Percentiles rank a stretch among this genome's conserved stretches.
Conservation (phyloP, 1,139 yeast species). For the Yamadazyma taylorii region DNA sequence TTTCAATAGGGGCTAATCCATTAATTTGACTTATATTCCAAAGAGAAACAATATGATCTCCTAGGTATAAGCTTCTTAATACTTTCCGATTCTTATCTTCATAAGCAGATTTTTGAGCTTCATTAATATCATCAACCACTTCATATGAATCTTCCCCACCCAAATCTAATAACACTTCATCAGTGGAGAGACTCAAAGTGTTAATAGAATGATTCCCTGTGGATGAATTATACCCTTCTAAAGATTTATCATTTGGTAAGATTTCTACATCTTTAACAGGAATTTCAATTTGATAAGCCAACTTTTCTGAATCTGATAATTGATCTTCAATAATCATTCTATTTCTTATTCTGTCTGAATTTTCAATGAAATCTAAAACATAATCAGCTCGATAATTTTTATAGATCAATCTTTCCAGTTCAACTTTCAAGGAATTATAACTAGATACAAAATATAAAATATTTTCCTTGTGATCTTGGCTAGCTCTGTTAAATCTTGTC, state of each 20-base stretch:
- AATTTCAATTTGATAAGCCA: slow-evolving; percentile 39
- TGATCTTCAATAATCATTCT: slow-evolving; percentile 56
- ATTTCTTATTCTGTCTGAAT: slow-evolving; percentile 62
- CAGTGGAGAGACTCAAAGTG: slow-evolving; percentile 26
- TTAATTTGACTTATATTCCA: slow-evolving; percentile 75
- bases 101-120: slow-evolving; percentile 30
- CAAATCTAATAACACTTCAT: slow-evolving; percentile 12
- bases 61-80: slow-evolving; percentile 61
- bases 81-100: slow-evolving; percentile 77
- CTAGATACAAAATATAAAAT: slow-evolving; percentile 47
- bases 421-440: slow-evolving; percentile 48
- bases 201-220: slow-evolving; percentile 24
- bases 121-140: slow-evolving; percentile 45
- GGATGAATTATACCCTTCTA: slow-evolving; percentile 20
- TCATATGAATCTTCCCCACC: slow-evolving; percentile 14
- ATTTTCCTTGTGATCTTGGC: slow-evolving; percentile 67
- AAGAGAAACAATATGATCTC: slow-evolving; percentile 69
- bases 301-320: slow-evolving; percentile 42
- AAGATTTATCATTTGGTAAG: slow-evolving; percentile 7
- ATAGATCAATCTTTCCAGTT: slow-evolving; percentile 33
- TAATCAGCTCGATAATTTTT: slow-evolving; percentile 25
- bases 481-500: slow-evolving; percentile 46
- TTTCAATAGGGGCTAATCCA: slow-evolving; percentile 73
- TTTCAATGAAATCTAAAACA: slow-evolving; percentile 64
- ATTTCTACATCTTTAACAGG: slow-evolving; percentile 32